Base-by-base conservation (phyloP, 208 protist genomes). In the Trypanosoma melophagium region DNA sequence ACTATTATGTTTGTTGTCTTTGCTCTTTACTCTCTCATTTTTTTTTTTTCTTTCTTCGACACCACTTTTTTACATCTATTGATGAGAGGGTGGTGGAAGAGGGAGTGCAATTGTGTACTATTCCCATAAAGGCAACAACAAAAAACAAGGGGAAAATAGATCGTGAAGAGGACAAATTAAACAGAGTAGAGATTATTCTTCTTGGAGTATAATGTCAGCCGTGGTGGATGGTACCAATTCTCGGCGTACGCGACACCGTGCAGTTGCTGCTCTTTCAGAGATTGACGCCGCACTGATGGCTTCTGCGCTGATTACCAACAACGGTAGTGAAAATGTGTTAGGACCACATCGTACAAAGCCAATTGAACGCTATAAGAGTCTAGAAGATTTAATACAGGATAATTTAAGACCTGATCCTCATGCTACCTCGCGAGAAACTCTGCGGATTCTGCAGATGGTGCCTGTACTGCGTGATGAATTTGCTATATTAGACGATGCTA, bases 191-290 rank as follows among this genome's bases (percentile, higher is more conserved):
- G 9, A 12, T 2, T 47, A 14, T 47, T 17, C 8, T 10, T 47
- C 42, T 47, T 47, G 10, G 42, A n/a, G 38, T 12, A 66, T 63
- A 55, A 28, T 57, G 25, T 2, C 28, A 24, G 13, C 47, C 1
- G 14, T 50, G 40, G 58, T 66, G 14, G 24, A 44, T 31, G 50
- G 22, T 1, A 28, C 4, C 14, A 28, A 19, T 5, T 14, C 17
- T 19, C 38, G 22, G n/a, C 52, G 70, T 31, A 21, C 16, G 13
- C 49, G 47, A 38, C 38, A 84, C 60, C 79, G 88, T 22, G 88
- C 85, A 0, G 85, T 94, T n/a, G 83, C 88, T 13, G 83, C 85
- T 3, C 60, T 89, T 40, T 69, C 79, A 22, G 73, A 79, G 7
- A 77, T 84, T 7, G 53, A 64, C 14, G 44, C 60, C 12, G 50